phyloP scores from a whole-genome alignment of 2,329 filamentous ascomycete genomes.

The Rhynchosporium agropyri region DNA sequence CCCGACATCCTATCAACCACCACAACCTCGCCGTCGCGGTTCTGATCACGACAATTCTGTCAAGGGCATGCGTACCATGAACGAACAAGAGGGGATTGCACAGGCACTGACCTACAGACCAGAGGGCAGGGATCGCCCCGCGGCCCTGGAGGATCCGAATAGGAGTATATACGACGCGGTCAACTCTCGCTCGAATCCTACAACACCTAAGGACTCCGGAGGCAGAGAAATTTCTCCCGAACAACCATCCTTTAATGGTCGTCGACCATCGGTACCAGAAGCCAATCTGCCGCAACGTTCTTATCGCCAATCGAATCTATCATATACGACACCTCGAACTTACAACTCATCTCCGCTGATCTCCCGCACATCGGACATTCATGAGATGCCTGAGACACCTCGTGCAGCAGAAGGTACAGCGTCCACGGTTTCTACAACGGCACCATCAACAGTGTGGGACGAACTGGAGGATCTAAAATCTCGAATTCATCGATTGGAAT shows the following conservation, averaged over 20 bases:
- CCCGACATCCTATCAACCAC: conserved; percentile 23
- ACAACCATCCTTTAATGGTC: conserved; percentile 32
- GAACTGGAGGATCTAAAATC: conserved; percentile 95
- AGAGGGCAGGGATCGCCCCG: conserved; percentile 31
- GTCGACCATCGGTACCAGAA: conserved; percentile 36
- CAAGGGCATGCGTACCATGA: conserved; percentile 29
- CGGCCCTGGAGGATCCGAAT: conserved; percentile 32
- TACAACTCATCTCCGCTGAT: conserved; percentile 63
- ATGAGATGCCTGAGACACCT: conserved; percentile 47
- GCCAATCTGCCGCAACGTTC: conserved; percentile 33
- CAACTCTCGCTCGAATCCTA: conserved; percentile 36
- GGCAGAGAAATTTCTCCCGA: conserved; percentile 38
- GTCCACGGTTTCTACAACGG: conserved; percentile 84
- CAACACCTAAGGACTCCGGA: conserved; percentile 35
- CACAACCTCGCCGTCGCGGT: conserved; percentile 36
- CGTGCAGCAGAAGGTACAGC: conserved; percentile 70
- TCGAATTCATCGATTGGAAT: conserved; percentile 84
- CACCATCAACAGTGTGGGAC: conserved; percentile 95
- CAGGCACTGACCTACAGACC: conserved; percentile 38
- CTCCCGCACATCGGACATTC: conserved; percentile 48
- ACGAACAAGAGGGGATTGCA: conserved; percentile 35
- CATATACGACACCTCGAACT: conserved; percentile 40
- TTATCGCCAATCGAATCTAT: conserved; percentile 42
- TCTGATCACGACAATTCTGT: conserved; percentile 36
- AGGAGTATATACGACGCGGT: conserved; percentile 33